A percentile compares a stretch with the other conserved stretches of the same genome.
Conservation (phyloP, 352 stramenopile genomes). For the Achlya hypogyna region DNA sequence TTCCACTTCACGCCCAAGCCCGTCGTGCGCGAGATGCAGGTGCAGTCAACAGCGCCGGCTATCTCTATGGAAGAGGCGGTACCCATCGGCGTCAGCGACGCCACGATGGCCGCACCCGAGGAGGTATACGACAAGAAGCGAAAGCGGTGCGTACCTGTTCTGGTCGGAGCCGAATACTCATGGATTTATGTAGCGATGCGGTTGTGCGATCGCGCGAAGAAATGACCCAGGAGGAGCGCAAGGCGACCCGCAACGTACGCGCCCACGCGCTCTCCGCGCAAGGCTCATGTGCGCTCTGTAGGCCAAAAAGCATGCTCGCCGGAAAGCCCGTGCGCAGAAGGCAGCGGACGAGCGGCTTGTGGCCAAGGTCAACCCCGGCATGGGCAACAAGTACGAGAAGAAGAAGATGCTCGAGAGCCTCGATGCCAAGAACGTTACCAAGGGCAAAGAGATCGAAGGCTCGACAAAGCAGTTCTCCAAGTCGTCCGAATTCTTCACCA, state of each 20-base stretch:
- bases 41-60: slow-evolving; percentile 68
- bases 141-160: slow-evolving; percentile 34
- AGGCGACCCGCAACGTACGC: slow-evolving; percentile 50
- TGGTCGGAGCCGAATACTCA: neutral
- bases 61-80: slow-evolving; percentile 77
- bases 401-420: slow-evolving; percentile 84
- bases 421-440: slow-evolving; percentile 75
- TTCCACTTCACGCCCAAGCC: slow-evolving; percentile 93
- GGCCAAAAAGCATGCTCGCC: slow-evolving; percentile 85
- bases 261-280: neutral
- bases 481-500: slow-evolving; percentile 81
- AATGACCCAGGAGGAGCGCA: slow-evolving; percentile 82
- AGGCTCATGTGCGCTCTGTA: neutral
- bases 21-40: slow-evolving; percentile 85
- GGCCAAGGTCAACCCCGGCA: slow-evolving; percentile 89
- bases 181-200: slow-evolving; percentile 34
- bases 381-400: slow-evolving; percentile 95
- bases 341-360: slow-evolving; percentile 88
- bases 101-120: slow-evolving; percentile 72
- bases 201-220: slow-evolving; percentile 77
- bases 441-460: slow-evolving; percentile 70
- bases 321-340: slow-evolving; percentile 86
- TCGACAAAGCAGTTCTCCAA: slow-evolving; percentile 80
- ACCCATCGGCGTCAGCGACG: slow-evolving; percentile 75
- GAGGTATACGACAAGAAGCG: slow-evolving; percentile 83